Conservation (phyloP, 495 filamentous ascomycete genomes). For the Penicillium parvum region DNA sequence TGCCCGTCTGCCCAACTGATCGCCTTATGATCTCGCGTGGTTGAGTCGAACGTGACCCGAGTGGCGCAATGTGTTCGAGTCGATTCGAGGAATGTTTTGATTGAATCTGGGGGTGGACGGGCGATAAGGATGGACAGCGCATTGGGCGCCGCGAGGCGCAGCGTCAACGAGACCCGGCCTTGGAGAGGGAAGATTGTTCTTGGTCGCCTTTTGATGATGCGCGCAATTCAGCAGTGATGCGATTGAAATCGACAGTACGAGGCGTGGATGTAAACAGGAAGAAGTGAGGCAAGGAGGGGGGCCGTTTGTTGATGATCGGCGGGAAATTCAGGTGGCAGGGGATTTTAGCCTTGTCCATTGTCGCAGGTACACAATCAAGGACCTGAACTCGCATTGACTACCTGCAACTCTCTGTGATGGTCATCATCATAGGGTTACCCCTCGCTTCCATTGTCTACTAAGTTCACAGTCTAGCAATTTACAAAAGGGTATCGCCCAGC, state of each 20-base stretch:
- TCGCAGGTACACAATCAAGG: too few relatives aligned
- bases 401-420: neutral
- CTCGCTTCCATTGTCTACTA: constrained; percentile 5
- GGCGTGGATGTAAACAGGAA: neutral
- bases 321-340: constrained; percentile 32
- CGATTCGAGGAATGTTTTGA: constrained; percentile 2
- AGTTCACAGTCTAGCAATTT: constrained; percentile 12
- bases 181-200: neutral
- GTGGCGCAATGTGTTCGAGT: neutral
- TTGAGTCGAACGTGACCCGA: neutral
- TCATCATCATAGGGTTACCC: constrained; percentile 1
- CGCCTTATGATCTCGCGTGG: neutral
- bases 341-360: constrained; percentile 17
- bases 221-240: neutral
- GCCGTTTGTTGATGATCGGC: constrained; percentile 15
- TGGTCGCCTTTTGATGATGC: too few relatives aligned
- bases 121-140: constrained; percentile 24
- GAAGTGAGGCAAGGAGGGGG: constrained; percentile 4
- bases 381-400: neutral
- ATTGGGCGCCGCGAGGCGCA: constrained; percentile 23
- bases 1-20: neutral
- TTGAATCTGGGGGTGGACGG: constrained; percentile 4
- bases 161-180: constrained; percentile 1
- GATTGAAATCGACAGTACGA: neutral
- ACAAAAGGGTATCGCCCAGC: constrained; percentile 84